Conservation (phyloP, 305 asterid genomes). For the Euphrasia arctica region DNA sequence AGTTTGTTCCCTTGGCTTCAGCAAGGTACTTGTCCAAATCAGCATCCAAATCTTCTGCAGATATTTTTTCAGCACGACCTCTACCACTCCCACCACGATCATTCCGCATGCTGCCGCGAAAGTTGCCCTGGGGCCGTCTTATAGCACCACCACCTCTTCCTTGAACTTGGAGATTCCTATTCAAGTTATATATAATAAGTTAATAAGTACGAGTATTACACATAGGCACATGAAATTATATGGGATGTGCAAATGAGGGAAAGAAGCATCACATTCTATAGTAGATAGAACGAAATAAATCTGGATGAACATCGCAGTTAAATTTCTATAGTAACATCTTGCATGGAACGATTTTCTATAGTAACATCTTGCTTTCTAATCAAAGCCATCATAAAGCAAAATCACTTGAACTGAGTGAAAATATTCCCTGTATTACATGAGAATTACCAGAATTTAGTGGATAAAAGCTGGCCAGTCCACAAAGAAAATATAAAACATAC, state of each 20-base stretch:
- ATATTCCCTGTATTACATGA: neutral
- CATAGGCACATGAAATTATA: neutral
- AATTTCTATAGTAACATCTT: neutral
- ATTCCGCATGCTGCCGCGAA: slow-evolving; percentile 23
- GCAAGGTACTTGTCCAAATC: slow-evolving; percentile 47
- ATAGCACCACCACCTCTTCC: slow-evolving; percentile 22
- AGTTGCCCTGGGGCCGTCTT: slow-evolving; percentile 14
- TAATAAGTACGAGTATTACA: neutral
- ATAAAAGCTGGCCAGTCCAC: neutral
- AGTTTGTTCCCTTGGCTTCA: slow-evolving; percentile 29
- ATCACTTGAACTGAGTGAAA: neutral
- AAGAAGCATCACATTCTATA: neutral
- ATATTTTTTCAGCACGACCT: slow-evolving; percentile 25
- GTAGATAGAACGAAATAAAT: neutral
- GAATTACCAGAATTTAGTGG: neutral
- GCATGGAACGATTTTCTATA: neutral
- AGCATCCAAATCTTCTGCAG: slow-evolving; percentile 51
- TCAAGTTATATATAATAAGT: neutral
- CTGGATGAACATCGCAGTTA: neutral
- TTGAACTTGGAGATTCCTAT: slow-evolving; percentile 24
- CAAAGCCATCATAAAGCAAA: neutral
- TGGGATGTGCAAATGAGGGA: neutral
- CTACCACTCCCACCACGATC: slow-evolving; percentile 27
- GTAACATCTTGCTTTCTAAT: neutral
- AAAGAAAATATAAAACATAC: neutral